phyloP scores from a whole-genome alignment of 2,329 filamentous ascomycete genomes.

The Colletotrichum costaricense region DNA sequence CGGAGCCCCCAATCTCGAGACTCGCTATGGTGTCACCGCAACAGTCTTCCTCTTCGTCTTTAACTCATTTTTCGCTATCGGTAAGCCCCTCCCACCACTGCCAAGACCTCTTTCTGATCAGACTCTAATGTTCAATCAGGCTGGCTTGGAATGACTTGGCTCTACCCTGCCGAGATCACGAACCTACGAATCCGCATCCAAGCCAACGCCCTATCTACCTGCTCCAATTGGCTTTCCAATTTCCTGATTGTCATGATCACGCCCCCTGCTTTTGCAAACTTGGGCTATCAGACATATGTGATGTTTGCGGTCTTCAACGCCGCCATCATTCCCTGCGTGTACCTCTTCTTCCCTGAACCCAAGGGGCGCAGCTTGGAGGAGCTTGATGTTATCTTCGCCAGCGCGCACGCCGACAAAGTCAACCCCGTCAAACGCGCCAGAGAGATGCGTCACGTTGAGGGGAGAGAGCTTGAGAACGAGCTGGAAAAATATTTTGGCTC shows the following conservation, averaged over 20 bases:
- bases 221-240: conserved; percentile 70
- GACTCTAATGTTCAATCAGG: conserved; percentile 38
- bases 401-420: conserved; percentile 40
- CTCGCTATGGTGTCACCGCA: conserved; percentile 44
- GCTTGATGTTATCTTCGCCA: conserved; percentile 60
- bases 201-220: conserved; percentile 72
- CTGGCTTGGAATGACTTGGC: conserved; percentile 71
- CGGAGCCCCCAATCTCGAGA: conserved; percentile 42
- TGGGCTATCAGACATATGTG: conserved; percentile 65
- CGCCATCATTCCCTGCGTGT: conserved; percentile 62
- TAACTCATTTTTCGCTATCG: conserved; percentile 69
- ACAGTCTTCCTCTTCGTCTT: conserved; percentile 70
- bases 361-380: conserved; percentile 69
- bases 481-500: conserved; percentile 44
- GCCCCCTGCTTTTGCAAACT: conserved; percentile 66
- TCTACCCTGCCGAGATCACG: conserved; percentile 72
- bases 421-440: conserved; percentile 42
- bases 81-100: not conserved
- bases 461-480: conserved; percentile 41
- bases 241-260: conserved; percentile 77
- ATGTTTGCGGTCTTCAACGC: conserved; percentile 67
- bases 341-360: conserved; percentile 66
- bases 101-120: accelerated
- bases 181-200: conserved; percentile 70
- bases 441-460: conserved; percentile 40